phyloP scores from a whole-genome alignment of 1,284 basidiomycete genomes.

The Ceratobasidium sp. region DNA sequence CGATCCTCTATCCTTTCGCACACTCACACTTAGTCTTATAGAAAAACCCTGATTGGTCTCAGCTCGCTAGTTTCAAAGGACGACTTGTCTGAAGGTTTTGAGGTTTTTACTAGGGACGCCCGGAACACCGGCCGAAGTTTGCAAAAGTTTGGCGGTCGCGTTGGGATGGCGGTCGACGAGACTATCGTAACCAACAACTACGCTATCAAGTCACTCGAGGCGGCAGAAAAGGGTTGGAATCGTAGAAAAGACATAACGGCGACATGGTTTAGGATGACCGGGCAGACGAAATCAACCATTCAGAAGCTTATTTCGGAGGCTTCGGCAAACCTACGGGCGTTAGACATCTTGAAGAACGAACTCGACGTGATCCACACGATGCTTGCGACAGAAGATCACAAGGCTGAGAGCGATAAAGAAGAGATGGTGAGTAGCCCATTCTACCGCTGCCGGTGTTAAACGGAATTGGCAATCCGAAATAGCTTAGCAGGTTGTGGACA shows the following conservation, averaged over 20 bases:
- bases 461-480: background rate
- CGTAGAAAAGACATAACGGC: slow-evolving; percentile 26
- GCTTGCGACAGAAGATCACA: slow-evolving; percentile 24
- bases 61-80: slow-evolving; percentile 46
- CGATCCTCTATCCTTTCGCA: background rate
- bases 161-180: slow-evolving; percentile 48
- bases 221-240: slow-evolving; percentile 2
- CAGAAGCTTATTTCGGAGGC: slow-evolving; percentile 44
- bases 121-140: slow-evolving; percentile 41
- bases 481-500: slow-evolving; percentile 45
- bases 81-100: slow-evolving; percentile 26
- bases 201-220: slow-evolving; percentile 40
- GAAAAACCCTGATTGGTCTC: slow-evolving; percentile 32
- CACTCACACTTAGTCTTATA: no score
- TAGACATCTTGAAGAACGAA: slow-evolving; percentile 44
- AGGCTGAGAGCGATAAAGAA: background rate
- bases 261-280: slow-evolving; percentile 36
- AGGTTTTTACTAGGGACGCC: slow-evolving; percentile 44
- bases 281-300: slow-evolving; percentile 36
- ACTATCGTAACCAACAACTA: slow-evolving; percentile 47
- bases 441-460: background rate
- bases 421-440: slow-evolving; percentile 36
- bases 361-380: slow-evolving; percentile 42
- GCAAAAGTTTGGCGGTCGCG: slow-evolving; percentile 46
- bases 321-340: slow-evolving; percentile 32